phyloP scores from a whole-genome alignment of 1,284 basidiomycete species.

The Termitomyces sp. region DNA sequence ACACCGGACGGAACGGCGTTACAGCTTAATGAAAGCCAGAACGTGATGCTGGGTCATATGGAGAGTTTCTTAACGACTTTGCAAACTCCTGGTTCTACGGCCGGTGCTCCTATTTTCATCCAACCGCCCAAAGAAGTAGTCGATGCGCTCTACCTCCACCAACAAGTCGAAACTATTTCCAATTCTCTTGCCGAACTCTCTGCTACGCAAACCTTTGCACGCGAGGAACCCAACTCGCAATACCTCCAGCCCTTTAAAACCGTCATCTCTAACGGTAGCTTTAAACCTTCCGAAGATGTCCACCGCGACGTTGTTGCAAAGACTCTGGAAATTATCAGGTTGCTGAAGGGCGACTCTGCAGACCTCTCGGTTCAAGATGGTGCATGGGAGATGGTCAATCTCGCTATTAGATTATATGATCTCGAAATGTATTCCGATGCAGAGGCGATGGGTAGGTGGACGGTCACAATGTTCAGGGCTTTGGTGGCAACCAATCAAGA shows the following conservation, averaged over 20 bases:
- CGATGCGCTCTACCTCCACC: constrained; percentile 10
- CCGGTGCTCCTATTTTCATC: background rate
- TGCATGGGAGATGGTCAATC: constrained; percentile 14
- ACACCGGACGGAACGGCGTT: constrained; percentile 4
- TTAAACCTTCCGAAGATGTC: background rate
- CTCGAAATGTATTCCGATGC: constrained; percentile 18
- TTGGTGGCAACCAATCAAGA: constrained; percentile 4
- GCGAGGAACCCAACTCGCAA: constrained; percentile 5
- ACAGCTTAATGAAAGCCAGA: constrained; percentile 11
- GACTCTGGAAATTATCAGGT: constrained; percentile 9
- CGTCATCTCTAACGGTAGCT: background rate
- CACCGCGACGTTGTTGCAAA: constrained; percentile 12
- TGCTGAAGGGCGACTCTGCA: constrained; percentile 8
- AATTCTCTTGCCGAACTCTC: constrained; percentile 10
- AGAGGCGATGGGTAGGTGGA: constrained; percentile 8
- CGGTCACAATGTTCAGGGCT: constrained; percentile 12
- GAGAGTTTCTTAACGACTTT: constrained; percentile 13
- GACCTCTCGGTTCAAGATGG: constrained; percentile 12
- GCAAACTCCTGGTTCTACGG: background rate
- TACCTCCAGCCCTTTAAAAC: constrained; percentile 9
- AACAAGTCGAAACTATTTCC: constrained; percentile 11
- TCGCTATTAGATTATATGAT: constrained; percentile 9
- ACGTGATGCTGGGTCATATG: constrained; percentile 8
- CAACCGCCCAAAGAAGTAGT: constrained; percentile 7
- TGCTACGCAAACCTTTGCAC: constrained; percentile 4